Percentiles rank a stretch among this genome's conserved stretches.
Conservation (phyloP, 2,329 filamentous ascomycete genomes). For the Aspergillus luchuensis region DNA sequence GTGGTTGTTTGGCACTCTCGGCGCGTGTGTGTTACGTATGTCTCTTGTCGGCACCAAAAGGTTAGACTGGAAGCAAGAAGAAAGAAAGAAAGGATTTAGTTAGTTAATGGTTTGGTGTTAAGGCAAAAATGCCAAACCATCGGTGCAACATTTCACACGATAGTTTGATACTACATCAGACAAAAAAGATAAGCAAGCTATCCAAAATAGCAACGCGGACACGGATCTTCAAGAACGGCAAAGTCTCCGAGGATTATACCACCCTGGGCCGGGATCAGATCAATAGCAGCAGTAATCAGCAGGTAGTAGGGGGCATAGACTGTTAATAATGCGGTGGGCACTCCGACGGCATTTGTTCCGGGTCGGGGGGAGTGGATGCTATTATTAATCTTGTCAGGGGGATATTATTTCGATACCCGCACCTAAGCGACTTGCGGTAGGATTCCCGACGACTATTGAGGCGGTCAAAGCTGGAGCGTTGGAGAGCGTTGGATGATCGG, state of each 20-base stretch:
- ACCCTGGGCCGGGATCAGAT: neutral
- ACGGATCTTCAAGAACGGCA: neutral
- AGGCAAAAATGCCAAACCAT: neutral
- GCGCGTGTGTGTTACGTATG: neutral
- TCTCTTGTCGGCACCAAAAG: neutral
- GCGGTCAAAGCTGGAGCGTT: slow-evolving; percentile 27
- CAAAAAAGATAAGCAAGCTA: neutral
- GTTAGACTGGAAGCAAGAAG: too few relatives aligned
- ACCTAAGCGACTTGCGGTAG: slow-evolving; percentile 27
- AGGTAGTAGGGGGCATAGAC: too few relatives aligned
- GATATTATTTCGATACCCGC: slow-evolving; percentile 12
- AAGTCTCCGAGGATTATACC: neutral
- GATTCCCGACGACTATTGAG: slow-evolving; percentile 24
- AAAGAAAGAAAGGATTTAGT: too few relatives aligned
- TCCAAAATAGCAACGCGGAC: neutral
- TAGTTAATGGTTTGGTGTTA: too few relatives aligned
- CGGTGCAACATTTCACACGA: neutral
- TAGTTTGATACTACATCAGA: too few relatives aligned
- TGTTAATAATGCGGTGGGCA: neutral
- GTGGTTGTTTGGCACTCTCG: neutral
- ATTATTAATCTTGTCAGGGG: slow-evolving; percentile 12
- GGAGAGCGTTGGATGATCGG: slow-evolving; percentile 28
- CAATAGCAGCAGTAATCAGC: neutral
- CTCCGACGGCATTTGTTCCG: neutral
- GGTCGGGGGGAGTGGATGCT: neutral